These are phyloP conservation scores for Vitis amurensis DNA, from an alignment of 164 flowering plant genomes.

Conservation along the genomic window DNA sequence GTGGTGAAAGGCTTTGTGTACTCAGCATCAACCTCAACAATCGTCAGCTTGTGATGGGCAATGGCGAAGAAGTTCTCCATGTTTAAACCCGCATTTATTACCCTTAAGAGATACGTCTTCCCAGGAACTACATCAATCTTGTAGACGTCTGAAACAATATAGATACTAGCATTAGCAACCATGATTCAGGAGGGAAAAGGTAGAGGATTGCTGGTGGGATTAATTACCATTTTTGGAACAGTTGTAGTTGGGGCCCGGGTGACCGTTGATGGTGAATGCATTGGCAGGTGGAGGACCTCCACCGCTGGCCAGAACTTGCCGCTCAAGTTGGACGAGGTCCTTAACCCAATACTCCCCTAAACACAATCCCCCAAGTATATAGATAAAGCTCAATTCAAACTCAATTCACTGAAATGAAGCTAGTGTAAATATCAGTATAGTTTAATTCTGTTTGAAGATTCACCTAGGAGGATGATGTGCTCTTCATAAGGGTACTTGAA, in stretches of 20 bases:
- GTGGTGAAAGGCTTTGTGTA: conserved; percentile 65
- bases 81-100: conserved; percentile 66
- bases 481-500: conserved; percentile 48
- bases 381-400: no score
- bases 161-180: no score
- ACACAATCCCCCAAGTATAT: not conserved
- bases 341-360: conserved; percentile 62
- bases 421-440: not conserved
- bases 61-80: conserved; percentile 59
- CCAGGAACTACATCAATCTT: conserved; percentile 51
- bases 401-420: not conserved
- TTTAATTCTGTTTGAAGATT: not conserved
- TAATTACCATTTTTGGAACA: conserved; percentile 59
- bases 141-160: conserved; percentile 39
- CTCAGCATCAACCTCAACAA: conserved; percentile 65
- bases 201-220: no score
- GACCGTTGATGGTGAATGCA: conserved; percentile 67
- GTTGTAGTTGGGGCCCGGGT: conserved; percentile 67
- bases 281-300: conserved; percentile 55
- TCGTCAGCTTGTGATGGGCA: conserved; percentile 64
- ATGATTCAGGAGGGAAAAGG: no score
- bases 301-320: conserved; percentile 45
- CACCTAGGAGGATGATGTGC: conserved; percentile 55
- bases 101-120: conserved; percentile 63
- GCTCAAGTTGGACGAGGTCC: conserved; percentile 43